phyloP scores from a whole-genome alignment of 495 filamentous ascomycete genomes.

The Pseudevernia furfuracea region DNA sequence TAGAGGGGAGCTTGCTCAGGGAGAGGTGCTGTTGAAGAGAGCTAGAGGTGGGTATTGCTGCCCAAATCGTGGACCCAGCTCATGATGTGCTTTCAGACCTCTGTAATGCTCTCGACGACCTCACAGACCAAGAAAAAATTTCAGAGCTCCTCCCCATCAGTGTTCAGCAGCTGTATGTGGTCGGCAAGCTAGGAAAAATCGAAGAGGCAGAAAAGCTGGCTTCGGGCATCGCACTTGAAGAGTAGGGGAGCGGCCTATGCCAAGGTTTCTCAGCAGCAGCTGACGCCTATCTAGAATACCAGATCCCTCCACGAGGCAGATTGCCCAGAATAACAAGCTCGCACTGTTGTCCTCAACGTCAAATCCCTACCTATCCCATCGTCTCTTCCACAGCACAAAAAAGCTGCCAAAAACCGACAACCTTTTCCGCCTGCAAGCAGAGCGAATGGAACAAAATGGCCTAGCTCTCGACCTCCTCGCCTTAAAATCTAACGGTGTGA shows the following conservation, averaged over 20 bases:
- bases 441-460: slow-evolving; percentile 58
- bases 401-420: slow-evolving; percentile 55
- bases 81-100: slow-evolving; percentile 48
- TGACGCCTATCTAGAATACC: slow-evolving; percentile 49
- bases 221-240: slow-evolving; percentile 52
- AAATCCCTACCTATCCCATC: slow-evolving; percentile 75
- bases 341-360: slow-evolving; percentile 46
- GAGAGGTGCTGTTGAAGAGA: slow-evolving; percentile 70
- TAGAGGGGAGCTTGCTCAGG: slow-evolving; percentile 65
- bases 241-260: slow-evolving; percentile 40
- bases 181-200: slow-evolving; percentile 61
- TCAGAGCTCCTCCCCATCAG: slow-evolving; percentile 77
- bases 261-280: slow-evolving; percentile 23
- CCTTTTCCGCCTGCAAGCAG: slow-evolving; percentile 70
- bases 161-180: slow-evolving; percentile 78
- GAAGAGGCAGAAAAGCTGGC: slow-evolving; percentile 65
- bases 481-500: slow-evolving; percentile 68
- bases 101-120: slow-evolving; percentile 74
- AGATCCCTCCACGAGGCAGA: slow-evolving; percentile 65
- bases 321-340: slow-evolving; percentile 73
- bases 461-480: slow-evolving; percentile 67
- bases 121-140: slow-evolving; percentile 73
- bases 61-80: slow-evolving; percentile 1
- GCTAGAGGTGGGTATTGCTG: slow-evolving; percentile 51
- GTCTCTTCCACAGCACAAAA: slow-evolving; percentile 53